Evolutionary conservation across 352 stramenopile genomes (phyloP), one percentile per base, ranked within the genome.

Genomic region (Pythium aquatile): DNA sequence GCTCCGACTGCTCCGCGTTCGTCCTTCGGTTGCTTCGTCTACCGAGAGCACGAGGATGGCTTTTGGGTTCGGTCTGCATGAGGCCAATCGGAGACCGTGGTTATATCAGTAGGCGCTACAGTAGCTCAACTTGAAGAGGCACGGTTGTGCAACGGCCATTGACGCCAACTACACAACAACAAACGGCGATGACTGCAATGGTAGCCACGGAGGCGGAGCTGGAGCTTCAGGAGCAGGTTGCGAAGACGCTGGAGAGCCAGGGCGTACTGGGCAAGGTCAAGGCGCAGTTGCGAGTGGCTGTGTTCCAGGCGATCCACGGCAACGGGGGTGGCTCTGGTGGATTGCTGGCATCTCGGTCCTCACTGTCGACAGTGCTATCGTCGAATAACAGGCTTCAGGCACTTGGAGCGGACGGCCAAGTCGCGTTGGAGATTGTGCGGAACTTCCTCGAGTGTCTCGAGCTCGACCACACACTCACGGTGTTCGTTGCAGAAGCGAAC

Each of bases 231-330:
- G 65, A 85, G 9, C 76, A 85, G 29, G 76, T 94, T 24, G 78
- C 77, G 1, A 76, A 82, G 54, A 59, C 74, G 40, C 72, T 93
- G 5, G 72, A 77, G 60, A 75, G 40, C 20, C 78, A 90, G 58
- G 85, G 87, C n/a, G 75, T 94, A 14, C 59, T 95, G 24, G 71
- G 65, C 40, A 88, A 88, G 61, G 71, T 96, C 60, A 93, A 91
- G 77, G 87, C 86, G 2, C 77, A 95, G 61, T 68, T 94, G 37
- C 78, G 85, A 0, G 83, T 81, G 2, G 85, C 83, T 1, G 82
- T 93, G 10, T 93, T 92, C 61, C 75, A 90, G n/a, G 75, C 78
- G n/a, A 81, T 95, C 66, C 81, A 92, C 39, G 74, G 40, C 76
- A 88, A 42, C 69, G 55, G 16, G 2, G 16, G 17, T 13, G n/a